Base-by-base conservation (phyloP, 768 basidiomycete genomes). In the Boletus rubescentipes region DNA sequence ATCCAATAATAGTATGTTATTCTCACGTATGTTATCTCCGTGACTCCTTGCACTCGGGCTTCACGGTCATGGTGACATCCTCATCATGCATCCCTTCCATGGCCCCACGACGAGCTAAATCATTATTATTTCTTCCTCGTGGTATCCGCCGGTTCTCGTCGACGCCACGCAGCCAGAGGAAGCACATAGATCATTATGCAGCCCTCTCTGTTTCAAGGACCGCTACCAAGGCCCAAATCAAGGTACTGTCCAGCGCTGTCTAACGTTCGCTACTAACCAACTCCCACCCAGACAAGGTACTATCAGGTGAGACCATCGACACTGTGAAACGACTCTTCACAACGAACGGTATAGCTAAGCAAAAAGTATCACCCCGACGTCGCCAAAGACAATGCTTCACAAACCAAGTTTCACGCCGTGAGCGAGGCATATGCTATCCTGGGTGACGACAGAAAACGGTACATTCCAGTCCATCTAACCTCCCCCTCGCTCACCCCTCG, bases 341-440 rank as follows among this genome's bases (percentile, higher is more conserved):
- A 29, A 29, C 43, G 30, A 54, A 18, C 31, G 4, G 5, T 15
- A 2, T 38, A 80, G 79, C 61, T 81, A 47, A 80, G 79, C 72
- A 81, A 81, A 53, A 56, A 66, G 55, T 71, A 72, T 45, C 80
- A 81, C 49, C 79, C 79, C 1, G 79, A 80, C 59, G 60, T 76
- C 9, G 70, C 69, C 48, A 65, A 68, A 34, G 77, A 79, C 46
- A 64, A 63, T 7, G 42, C 54, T 4, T 71, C 78, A 2, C 72
- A 69, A 50, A 64, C 68, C 51, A 78, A 66, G 45, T 80, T 78
- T 52, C 75, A 76, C 45, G 71, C 67, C 0, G 72, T 78, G 46
- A 79, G 76, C 57, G 80, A 79, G 46, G 79, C 79, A 3, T 81
- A 79, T 41, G 65, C 73, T 1, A 56, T 79, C 18, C 66, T 80